Evolutionary conservation across 305 asterid genomes (phyloP), one percentile per base, ranked within the genome.

Genomic region (Solanum chacoense): DNA sequence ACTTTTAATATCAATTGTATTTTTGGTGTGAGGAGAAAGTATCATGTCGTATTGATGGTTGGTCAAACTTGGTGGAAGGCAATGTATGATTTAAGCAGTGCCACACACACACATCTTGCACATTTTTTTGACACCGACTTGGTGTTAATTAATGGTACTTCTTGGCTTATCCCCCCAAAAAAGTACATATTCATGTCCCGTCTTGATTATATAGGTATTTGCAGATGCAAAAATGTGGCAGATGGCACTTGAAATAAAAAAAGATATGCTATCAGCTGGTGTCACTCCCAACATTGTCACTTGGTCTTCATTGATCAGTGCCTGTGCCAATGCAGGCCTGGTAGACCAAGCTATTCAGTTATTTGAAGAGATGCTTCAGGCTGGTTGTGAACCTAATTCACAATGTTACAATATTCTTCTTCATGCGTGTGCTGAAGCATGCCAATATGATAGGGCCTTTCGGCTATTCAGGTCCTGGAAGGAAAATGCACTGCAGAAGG

Each of bases 171-270:
- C 80, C 42, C 14, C 12, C 6, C 0, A 4, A 35, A 40, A 63
- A 63, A 63, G 63, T 20, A 73, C 6, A 73, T 87, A 78, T 55
- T 87, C 31, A 73, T 63, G 85, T 72, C 87, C 91, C 89, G 89
- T 91, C 79, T 87, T 89, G 91, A 91, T 91, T 89, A 78, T 91
- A 90, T 98, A 97, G 99, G 98, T 96, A 90, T 92, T 97, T 91
- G 98, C 99, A 78, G 98, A 94, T 92, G 97, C 98, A 91, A 95
- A 93, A 94, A 93, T 94, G 98, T 97, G 98, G 99, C 92, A 91
- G 90, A 91, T 87, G 93, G 98, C 99, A 32, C 92, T 97, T 42
- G 93, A 91, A 91, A 91, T 96, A 90, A 97, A 97, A 93, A 96
- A 94, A 92, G 96, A 97, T 89, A 97, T 97, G 99, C 92, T 90